phyloP scores from a whole-genome alignment of 148 eudicot genomes.

The Chenopodium quinoa region DNA sequence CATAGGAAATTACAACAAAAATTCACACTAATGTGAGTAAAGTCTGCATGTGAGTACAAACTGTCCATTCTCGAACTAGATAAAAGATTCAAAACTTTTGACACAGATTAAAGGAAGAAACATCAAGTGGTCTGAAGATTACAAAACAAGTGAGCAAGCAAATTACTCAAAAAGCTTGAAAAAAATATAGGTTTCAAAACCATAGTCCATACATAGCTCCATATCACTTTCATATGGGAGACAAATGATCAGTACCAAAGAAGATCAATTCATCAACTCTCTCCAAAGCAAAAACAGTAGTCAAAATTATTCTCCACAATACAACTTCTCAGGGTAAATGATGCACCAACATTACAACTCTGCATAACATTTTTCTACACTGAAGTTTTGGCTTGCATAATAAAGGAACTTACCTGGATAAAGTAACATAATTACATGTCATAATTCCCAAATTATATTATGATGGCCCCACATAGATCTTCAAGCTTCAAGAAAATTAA shows the following conservation, averaged over 20 bases:
- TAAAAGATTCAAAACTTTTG: neutral
- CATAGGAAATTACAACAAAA: neutral
- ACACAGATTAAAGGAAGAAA: neutral
- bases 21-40: no score
- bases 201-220: neutral
- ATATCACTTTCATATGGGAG: neutral
- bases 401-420: neutral
- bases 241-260: neutral
- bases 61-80: neutral
- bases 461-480: neutral
- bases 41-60: neutral
- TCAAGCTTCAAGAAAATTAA: neutral
- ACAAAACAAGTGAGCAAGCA: neutral
- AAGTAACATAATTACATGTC: neutral
- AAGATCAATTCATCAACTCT: neutral
- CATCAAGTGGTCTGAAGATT: neutral
- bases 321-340: neutral
- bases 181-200: neutral
- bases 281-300: neutral
- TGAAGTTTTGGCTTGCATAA: neutral
- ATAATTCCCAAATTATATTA: neutral
- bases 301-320: neutral
- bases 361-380: neutral
- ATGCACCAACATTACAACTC: neutral
- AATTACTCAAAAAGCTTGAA: neutral